Evolutionary conservation across 2,329 filamentous ascomycete species (phyloP).

Genomic region (Lojkania enalia): DNA sequence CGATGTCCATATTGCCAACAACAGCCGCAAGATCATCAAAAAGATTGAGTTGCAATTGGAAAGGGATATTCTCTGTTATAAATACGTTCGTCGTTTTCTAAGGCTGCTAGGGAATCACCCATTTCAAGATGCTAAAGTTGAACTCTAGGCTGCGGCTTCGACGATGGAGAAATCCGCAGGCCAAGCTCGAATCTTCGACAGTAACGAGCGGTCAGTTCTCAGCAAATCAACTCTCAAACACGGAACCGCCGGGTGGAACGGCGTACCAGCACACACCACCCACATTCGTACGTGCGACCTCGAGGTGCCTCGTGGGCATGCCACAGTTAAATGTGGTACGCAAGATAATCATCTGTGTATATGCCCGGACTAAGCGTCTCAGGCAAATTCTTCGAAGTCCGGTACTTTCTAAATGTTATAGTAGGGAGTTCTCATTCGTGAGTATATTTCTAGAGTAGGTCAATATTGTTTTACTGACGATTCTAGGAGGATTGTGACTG

Average conservation of each 20-base stretch:
- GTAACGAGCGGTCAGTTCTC: slow-evolving; percentile 54
- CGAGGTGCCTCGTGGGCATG: slow-evolving; percentile 55
- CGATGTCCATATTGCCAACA: slow-evolving; percentile 57
- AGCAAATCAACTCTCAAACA: slow-evolving; percentile 49
- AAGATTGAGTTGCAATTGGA: slow-evolving; percentile 58
- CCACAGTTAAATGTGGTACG: slow-evolving; percentile 55
- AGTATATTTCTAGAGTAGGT: slow-evolving; percentile 11
- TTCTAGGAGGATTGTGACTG: slow-evolving; percentile 52
- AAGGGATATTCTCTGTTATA: slow-evolving; percentile 55
- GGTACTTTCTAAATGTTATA: slow-evolving; percentile 58
- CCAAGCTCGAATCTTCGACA: slow-evolving; percentile 57
- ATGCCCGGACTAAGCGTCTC: slow-evolving; percentile 11
- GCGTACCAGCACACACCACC: slow-evolving; percentile 50
- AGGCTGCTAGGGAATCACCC: not conserved
- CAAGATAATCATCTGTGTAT: slow-evolving; percentile 9
- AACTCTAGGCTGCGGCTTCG: slow-evolving; percentile 49
- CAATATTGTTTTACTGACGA: slow-evolving; percentile 18
- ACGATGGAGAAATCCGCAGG: slow-evolving; percentile 54
- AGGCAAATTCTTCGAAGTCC: slow-evolving; percentile 60
- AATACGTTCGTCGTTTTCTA: slow-evolving; percentile 46
- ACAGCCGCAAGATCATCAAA: slow-evolving; percentile 53
- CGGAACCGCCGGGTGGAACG: slow-evolving; percentile 51
- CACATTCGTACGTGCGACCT: slow-evolving; percentile 55
- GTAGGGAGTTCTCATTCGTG: slow-evolving; percentile 50
- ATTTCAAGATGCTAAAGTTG: slow-evolving; percentile 21